Evolutionary conservation across 2,329 filamentous ascomycete genomes (phyloP).

Genomic region (Cladobotryum mycophilum): DNA sequence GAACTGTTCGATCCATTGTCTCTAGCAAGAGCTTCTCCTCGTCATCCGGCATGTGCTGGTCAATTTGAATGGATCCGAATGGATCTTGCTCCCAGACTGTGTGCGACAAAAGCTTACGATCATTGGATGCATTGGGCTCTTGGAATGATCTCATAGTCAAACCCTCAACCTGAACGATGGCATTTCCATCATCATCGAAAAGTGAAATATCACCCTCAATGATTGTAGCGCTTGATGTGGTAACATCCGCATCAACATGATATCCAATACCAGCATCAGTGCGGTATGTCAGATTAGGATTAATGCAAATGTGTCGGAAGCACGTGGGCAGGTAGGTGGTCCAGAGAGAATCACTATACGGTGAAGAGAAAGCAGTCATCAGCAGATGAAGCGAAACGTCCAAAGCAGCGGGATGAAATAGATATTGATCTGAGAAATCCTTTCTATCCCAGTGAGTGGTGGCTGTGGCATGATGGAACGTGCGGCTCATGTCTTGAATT

Average conservation of each 20-base stretch:
- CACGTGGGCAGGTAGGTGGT: constrained; percentile 23
- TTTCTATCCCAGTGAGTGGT: not conserved
- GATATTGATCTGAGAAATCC: too few relatives aligned
- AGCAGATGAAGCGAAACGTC: constrained; percentile 28
- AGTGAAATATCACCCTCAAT: too few relatives aligned
- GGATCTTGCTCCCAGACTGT: not conserved
- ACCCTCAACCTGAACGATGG: not conserved
- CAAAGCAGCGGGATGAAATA: constrained; percentile 27
- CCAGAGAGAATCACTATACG: constrained; percentile 24
- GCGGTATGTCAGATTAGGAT: too few relatives aligned
- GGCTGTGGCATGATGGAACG: constrained; percentile 7
- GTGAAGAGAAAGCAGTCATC: constrained; percentile 24
- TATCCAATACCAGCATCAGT: too few relatives aligned
- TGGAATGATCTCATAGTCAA: not conserved
- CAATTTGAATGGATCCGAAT: not conserved
- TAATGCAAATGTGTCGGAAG: too few relatives aligned
- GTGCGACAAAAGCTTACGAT: not conserved
- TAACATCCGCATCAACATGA: too few relatives aligned
- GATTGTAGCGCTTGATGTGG: too few relatives aligned
- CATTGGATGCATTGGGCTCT: not conserved
- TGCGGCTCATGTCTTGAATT: constrained; percentile 12
- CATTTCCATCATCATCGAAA: too few relatives aligned
- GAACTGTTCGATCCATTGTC: not conserved
- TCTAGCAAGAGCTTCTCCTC: not conserved
- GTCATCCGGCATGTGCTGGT: not conserved